phyloP scores from a whole-genome alignment of 2,329 filamentous ascomycete species.

The Aspergillus alliaceus region DNA sequence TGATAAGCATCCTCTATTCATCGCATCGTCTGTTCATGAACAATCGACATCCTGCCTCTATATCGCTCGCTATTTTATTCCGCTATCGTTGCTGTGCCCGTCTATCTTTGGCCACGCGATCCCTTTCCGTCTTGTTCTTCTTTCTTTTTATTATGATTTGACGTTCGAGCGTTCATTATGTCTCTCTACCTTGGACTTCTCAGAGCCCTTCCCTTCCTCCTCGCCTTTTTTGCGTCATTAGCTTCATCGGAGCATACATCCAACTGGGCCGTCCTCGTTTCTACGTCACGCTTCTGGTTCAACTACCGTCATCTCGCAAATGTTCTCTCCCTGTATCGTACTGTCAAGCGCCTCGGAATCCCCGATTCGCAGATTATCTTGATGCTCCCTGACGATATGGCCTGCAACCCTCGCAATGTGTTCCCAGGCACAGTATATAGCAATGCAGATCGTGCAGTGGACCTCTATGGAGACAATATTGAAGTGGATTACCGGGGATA shows the following conservation, averaged over 20 bases:
- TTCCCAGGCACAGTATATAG: conserved; percentile 98
- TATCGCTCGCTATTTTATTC: no score
- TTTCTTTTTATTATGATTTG: conserved; percentile 17
- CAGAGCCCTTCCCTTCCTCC: conserved; percentile 25
- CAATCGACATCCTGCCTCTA: no score
- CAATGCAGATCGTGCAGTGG: conserved; percentile 91
- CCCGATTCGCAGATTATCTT: conserved; percentile 99
- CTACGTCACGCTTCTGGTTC: conserved; percentile 99
- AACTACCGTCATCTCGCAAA: conserved; percentile 99
- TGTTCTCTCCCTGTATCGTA: conserved; percentile 94
- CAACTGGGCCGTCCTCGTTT: conserved; percentile 99
- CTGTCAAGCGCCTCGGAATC: conserved; percentile 95
- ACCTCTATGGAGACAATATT: conserved; percentile 97
- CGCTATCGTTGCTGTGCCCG: no score
- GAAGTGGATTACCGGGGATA: conserved; percentile 98
- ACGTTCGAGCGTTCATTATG: conserved; percentile 25
- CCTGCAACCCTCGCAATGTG: conserved; percentile 96
- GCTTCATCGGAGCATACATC: conserved; percentile 69
- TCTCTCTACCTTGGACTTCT: conserved; percentile 24
- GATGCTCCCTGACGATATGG: conserved; percentile 99
- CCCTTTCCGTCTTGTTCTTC: no score
- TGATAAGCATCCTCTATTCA: neutral
- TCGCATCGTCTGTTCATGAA: neutral
- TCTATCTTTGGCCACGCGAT: neutral
- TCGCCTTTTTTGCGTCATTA: conserved; percentile 16